Percentiles rank a stretch among this genome's conserved stretches.
These are phyloP conservation scores for Cladosporium sp. DNA, from an alignment of 2,329 filamentous ascomycete genomes.

Conservation along the genomic window DNA sequence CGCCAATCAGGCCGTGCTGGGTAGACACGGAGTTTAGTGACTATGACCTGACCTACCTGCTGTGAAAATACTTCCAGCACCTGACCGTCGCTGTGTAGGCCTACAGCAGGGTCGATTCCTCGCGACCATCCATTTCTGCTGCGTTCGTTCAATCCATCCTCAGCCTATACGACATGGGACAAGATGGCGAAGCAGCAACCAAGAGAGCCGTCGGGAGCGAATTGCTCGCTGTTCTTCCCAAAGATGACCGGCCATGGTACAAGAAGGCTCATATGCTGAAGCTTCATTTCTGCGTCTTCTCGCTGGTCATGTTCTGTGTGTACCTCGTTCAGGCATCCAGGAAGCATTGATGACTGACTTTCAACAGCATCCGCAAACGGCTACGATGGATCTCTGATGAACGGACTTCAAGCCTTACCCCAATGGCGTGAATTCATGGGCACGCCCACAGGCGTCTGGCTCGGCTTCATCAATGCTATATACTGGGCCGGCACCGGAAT, in stretches of 20 bases:
- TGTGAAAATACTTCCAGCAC: too few relatives aligned
- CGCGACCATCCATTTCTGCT: neutral
- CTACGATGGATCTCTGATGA: slow-evolving; percentile 17
- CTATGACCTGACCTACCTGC: too few relatives aligned
- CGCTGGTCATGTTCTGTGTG: slow-evolving; percentile 18
- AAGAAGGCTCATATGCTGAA: slow-evolving; percentile 18
- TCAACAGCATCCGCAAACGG: slow-evolving; percentile 12
- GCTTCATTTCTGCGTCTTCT: slow-evolving; percentile 16
- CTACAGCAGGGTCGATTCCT: too few relatives aligned
- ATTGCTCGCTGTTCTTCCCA: slow-evolving; percentile 16
- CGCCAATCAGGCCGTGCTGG: too few relatives aligned
- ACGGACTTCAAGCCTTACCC: slow-evolving; percentile 27
- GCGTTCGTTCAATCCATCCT: neutral
- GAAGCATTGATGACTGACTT: slow-evolving; percentile 3
- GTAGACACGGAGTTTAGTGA: too few relatives aligned
- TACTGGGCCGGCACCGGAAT: slow-evolving; percentile 27
- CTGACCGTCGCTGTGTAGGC: too few relatives aligned
- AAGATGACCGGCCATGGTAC: slow-evolving; percentile 18
- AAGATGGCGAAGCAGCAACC: neutral
- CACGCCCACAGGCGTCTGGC: slow-evolving; percentile 25
- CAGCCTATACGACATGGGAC: neutral
- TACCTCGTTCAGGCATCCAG: neutral
- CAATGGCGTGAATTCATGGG: slow-evolving; percentile 32
- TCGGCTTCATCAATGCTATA: slow-evolving; percentile 27
- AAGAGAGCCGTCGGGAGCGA: slow-evolving; percentile 17